Base-by-base conservation (phyloP, 2,329 filamentous ascomycete genomes). In the Cercospora janseana region DNA sequence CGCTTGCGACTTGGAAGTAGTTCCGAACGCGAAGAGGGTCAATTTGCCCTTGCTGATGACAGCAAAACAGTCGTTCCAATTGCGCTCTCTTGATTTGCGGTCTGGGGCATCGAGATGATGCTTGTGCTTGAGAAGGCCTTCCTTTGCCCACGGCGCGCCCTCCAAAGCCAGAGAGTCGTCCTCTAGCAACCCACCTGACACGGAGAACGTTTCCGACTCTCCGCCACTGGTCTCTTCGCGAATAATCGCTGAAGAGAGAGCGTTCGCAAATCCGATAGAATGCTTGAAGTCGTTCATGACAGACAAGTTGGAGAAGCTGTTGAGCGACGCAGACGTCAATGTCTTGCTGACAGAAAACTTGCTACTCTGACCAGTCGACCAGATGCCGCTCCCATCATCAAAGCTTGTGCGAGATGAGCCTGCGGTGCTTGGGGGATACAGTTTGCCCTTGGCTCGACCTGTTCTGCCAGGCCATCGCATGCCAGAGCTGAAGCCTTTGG, bases 61-160 rank as follows among this genome's bases (percentile, higher is more conserved):
- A 27, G 91, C 92, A 72, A 98, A 98, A 49, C 91, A 91, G 64
- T 97, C 91, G 51, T 79, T 85, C 93, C 93, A 98, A 62, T 91
- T 92, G 29, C 93, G 81, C 63, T 97, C 92, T 71, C 92, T 96
- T 55, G 91, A 87, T 68, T 89, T 88, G 73, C 93, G 95, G 59
- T 95, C 91, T 27, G 89, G 78, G 4, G 88, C 83, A 66, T 97
- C 92, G 3, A 97, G 79, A 64, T 97, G 92, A 68, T 96, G 92
- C 70, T 97, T 97, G 73, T 98, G 92, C 60, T 92, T 92, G 15
- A 97, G 77, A 61, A 94, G 88, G 55, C 93, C 93, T 70, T 98
- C 93, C 71, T 98, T 98, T 21, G 94, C 86, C 93, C 93, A 98
- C 0, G 93, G 93, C n/a, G 93, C 88, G 18, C 93, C 93, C 8